Conservation (phyloP, 1,284 basidiomycete species). For the Ganoderma resinaceum region DNA sequence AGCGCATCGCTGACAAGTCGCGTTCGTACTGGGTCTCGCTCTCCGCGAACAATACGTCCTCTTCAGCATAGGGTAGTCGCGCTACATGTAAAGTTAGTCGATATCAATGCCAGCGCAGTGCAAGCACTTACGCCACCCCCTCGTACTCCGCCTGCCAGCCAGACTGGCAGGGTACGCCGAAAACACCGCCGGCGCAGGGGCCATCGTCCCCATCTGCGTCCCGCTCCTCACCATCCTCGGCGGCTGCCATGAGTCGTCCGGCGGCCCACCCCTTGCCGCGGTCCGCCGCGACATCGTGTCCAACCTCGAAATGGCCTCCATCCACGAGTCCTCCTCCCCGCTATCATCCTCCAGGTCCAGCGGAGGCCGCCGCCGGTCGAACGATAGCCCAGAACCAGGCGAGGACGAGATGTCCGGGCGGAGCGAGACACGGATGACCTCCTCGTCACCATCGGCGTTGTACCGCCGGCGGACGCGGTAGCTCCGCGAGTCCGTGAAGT, state of each 20-base stretch:
- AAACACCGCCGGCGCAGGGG: neutral
- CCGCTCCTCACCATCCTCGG: slow-evolving; percentile 3
- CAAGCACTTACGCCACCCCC: slow-evolving; percentile 32
- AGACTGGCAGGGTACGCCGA: neutral
- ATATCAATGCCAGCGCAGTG: slow-evolving; percentile 4
- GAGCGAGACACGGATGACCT: slow-evolving; percentile 47
- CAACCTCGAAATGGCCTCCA: slow-evolving; percentile 18
- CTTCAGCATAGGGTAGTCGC: slow-evolving; percentile 33
- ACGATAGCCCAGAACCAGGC: slow-evolving; percentile 16
- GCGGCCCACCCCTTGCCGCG: neutral
- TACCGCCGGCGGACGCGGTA: slow-evolving; percentile 49
- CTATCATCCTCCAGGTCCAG: slow-evolving; percentile 10
- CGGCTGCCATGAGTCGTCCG: neutral
- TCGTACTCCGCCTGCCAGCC: slow-evolving; percentile 24
- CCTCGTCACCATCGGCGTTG: slow-evolving; percentile 50
- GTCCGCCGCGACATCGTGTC: slow-evolving; percentile 17
- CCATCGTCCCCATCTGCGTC: neutral
- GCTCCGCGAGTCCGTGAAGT: slow-evolving; percentile 37
- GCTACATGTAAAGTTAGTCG: slow-evolving; percentile 23
- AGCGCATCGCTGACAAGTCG: slow-evolving; percentile 36
- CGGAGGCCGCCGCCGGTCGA: neutral
- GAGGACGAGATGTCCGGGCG: slow-evolving; percentile 27
- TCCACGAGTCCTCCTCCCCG: slow-evolving; percentile 12
- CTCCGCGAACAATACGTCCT: slow-evolving; percentile 35
- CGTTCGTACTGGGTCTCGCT: slow-evolving; percentile 37